A percentile compares a stretch with the other conserved stretches of the same genome.
phyloP scores from a whole-genome alignment of 2,329 filamentous ascomycete species.

The Paramyrothecium roridum region DNA sequence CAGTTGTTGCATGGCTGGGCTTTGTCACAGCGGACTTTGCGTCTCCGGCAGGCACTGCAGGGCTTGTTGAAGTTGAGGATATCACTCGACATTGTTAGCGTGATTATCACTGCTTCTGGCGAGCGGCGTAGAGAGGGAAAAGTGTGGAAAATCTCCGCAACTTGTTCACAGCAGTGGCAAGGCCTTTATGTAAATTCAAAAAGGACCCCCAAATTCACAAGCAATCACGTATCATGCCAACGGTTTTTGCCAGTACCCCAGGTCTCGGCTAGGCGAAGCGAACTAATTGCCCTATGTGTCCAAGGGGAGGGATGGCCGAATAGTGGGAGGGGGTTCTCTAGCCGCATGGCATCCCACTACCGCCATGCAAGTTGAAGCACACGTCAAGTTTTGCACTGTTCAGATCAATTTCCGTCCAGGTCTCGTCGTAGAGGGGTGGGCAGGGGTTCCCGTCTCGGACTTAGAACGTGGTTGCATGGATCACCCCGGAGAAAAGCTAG shows the following conservation, averaged over 20 bases:
- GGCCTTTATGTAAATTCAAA: not conserved
- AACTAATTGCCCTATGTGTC: not conserved
- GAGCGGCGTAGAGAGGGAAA: too few species aligned
- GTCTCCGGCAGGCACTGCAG: slow-evolving; percentile 14
- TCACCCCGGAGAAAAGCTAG: not conserved
- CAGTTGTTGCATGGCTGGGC: slow-evolving; percentile 14
- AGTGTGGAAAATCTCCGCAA: too few species aligned
- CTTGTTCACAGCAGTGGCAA: not conserved
- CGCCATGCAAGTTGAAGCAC: not conserved
- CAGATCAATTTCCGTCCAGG: not conserved
- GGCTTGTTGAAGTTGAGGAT: slow-evolving; percentile 15
- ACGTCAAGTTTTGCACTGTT: not conserved
- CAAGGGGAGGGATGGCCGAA: not conserved
- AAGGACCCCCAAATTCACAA: not conserved
- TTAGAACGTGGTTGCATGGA: not conserved
- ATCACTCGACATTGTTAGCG: slow-evolving; percentile 10
- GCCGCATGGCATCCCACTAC: not conserved
- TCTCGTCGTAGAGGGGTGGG: not conserved
- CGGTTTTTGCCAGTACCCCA: not conserved
- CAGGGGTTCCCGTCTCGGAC: not conserved
- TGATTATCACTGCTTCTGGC: too few species aligned
- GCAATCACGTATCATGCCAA: not conserved
- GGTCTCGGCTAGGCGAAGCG: not conserved
- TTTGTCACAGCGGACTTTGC: slow-evolving; percentile 14
- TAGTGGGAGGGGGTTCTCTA: not conserved